These are phyloP conservation scores for Blastosporella zonata DNA, from an alignment of 1,284 basidiomycete genomes.

Conservation along the genomic window DNA sequence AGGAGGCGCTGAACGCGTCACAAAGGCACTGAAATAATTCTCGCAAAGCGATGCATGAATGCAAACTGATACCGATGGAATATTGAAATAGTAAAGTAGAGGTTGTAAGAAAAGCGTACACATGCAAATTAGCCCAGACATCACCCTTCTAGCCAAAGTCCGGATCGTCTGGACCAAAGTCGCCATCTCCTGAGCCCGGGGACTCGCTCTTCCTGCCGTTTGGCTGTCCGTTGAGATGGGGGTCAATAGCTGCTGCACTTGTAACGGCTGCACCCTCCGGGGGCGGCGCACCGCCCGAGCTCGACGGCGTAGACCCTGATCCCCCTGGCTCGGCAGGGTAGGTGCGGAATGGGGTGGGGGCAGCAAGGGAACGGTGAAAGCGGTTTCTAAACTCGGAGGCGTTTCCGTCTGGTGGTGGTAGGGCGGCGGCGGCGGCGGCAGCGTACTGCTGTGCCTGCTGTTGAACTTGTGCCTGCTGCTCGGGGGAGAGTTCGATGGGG, in stretches of 20 bases:
- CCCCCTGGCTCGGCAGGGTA: conserved; percentile 4
- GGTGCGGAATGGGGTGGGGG: conserved; percentile 59
- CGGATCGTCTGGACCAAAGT: conserved; percentile 15
- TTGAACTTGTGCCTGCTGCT: conserved; percentile 17
- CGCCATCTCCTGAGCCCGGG: conserved; percentile 4
- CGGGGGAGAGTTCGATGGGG: conserved; percentile 34
- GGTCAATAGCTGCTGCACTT: conserved; percentile 12
- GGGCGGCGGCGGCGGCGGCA: conserved; percentile 5
- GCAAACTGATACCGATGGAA: background rate
- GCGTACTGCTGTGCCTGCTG: conserved; percentile 4
- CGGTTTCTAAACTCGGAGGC: conserved; percentile 63
- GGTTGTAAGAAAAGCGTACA: too few species aligned
- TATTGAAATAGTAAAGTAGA: too few species aligned
- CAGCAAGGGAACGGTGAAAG: conserved; percentile 63
- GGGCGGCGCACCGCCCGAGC: conserved; percentile 14
- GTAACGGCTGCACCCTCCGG: conserved; percentile 18
- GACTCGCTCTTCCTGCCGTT: conserved; percentile 10
- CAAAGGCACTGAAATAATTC: background rate
- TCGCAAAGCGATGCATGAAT: too few species aligned
- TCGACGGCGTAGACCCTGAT: background rate
- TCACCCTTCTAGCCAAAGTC: conserved; percentile 13
- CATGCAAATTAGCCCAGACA: background rate
- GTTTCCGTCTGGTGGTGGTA: conserved; percentile 21
- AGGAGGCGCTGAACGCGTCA: conserved; percentile 26
- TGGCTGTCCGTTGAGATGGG: conserved; percentile 14